Percentiles rank a stretch among this genome's conserved stretches.
Evolutionary conservation across 805 yeast genomes (phyloP).

Genomic region (Myxozyma vanderwaltii): DNA sequence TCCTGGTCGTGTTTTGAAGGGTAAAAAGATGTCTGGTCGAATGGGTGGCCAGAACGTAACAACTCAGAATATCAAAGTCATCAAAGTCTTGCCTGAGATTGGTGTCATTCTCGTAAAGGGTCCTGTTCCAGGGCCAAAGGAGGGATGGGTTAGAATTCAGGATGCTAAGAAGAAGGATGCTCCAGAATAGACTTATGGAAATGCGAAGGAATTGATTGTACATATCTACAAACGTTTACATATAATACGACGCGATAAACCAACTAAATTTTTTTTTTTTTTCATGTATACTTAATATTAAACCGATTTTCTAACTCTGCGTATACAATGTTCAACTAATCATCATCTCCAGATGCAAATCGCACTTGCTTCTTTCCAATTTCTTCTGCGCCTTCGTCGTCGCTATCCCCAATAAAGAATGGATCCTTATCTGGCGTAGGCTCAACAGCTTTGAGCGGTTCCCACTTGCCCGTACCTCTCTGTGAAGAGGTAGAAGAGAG

Average conservation of each 20-base stretch:
- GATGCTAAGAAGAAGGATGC: slow-evolving; percentile 61
- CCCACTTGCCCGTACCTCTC: slow-evolving; percentile 45
- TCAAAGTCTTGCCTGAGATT: slow-evolving; percentile 76
- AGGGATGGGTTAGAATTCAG: slow-evolving; percentile 68
- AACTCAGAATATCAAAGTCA: slow-evolving; percentile 69
- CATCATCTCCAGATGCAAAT: slow-evolving; percentile 17
- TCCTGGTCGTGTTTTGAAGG: slow-evolving; percentile 95
- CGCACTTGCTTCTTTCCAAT: slow-evolving; percentile 25
- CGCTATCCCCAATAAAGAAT: slow-evolving; percentile 55
- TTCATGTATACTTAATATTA: not conserved
- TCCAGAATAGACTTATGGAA: not conserved
- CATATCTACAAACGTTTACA: not conserved
- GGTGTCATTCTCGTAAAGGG: slow-evolving; percentile 87
- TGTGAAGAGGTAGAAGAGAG: slow-evolving; percentile 7
- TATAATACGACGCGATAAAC: no score
- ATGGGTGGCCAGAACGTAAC: slow-evolving; percentile 83
- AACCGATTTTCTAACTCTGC: not conserved
- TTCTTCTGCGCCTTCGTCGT: slow-evolving; percentile 43
- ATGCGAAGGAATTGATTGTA: not conserved
- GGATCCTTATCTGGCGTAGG: slow-evolving; percentile 52
- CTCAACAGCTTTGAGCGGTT: slow-evolving; percentile 46
- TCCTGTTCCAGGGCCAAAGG: slow-evolving; percentile 85
- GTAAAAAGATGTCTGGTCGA: slow-evolving; percentile 97
- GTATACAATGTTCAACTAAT: not conserved
- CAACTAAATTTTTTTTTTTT: not conserved